phyloP scores from a whole-genome alignment of 495 filamentous ascomycete species.

The Podospora anserina region DNA sequence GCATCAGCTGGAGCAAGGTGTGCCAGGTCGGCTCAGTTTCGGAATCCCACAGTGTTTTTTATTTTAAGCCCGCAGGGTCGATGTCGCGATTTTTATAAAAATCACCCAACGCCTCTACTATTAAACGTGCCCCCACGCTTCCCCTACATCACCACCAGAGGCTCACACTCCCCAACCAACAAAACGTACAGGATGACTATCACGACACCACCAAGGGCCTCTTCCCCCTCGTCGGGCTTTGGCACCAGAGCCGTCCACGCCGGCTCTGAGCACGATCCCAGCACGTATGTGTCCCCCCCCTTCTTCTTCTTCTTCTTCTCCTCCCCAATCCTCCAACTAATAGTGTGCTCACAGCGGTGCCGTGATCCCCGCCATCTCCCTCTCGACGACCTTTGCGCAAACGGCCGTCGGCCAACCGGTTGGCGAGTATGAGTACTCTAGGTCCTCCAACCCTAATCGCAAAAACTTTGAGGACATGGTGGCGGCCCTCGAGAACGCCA shows the following conservation, averaged over 20 bases:
- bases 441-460: constrained; percentile 89
- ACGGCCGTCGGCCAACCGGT: constrained; percentile 78
- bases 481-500: constrained; percentile 87
- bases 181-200: constrained; percentile 22
- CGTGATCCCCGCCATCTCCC: constrained; percentile 92
- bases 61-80: neutral
- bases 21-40: neutral
- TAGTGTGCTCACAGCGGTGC: constrained; percentile 52
- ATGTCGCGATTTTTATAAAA: neutral
- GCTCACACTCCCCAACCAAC: neutral
- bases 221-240: constrained; percentile 58
- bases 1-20: neutral
- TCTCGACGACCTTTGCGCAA: constrained; percentile 93
- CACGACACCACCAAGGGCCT: constrained; percentile 43
- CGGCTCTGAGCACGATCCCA: constrained; percentile 82
- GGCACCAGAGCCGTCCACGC: constrained; percentile 94
- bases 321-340: too few relatives aligned
- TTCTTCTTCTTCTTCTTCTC: too few relatives aligned
- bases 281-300: constrained; percentile 43
- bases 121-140: neutral
- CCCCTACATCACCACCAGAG: neutral
- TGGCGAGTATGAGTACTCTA: constrained; percentile 83
- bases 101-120: neutral
- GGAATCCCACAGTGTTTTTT: neutral
- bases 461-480: constrained; percentile 90